Base-by-base conservation (phyloP, 108 stramenopile species). In the Aureococcus anophagefferens region DNA sequence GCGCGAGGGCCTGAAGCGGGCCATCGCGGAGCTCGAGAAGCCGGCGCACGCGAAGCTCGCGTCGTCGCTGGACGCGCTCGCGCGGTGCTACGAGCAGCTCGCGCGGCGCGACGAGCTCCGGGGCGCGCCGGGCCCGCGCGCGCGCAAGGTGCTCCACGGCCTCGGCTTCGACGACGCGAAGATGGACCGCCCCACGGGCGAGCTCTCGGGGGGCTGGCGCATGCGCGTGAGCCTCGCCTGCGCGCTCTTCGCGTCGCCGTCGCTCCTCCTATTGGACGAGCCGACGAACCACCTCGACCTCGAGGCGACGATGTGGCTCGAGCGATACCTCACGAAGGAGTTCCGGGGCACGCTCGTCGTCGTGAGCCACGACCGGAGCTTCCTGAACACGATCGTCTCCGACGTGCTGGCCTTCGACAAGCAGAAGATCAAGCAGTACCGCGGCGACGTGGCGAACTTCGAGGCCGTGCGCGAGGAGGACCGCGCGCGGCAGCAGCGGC, bases 181-280 rank as follows among this genome's bases (percentile, higher is more conserved):
- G 86, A 89, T 90, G 75, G 77, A 86, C 33, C 81, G 81, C 66
- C 81, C 91, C 0, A 96, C 95, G 0, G 77, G 72, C 14, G 77
- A 87, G 59, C 75, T 97, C 18, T 84, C 82, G 28, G 96, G 96
- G 35, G 96, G 96, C 34, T 97, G 96, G 96, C 85, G 94, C 65
- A 97, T 97, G 96, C 85, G 96, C 30, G 93, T 97, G 33, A 85
- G 90, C 16, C 72, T 97, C 33, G 89, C 92, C 30, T 90, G 86
- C 44, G 96, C 94, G 13, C 78, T 97, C 25, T 95, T 94, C 71
- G 89, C 92, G 28, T 76, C 87, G 72, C 94, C 93, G 0, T 83
- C 91, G 25, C 74, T 93, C 17, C 65, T 94, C 35, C 71, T 90
- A 36, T 69, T 85, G 0, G 88, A 88, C 64, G 88, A 89, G 77